A percentile compares a stretch with the other conserved stretches of the same genome.
These are phyloP conservation scores for Fusarium heterosporum DNA, from an alignment of 2,329 filamentous ascomycete species.

Conservation along the genomic window DNA sequence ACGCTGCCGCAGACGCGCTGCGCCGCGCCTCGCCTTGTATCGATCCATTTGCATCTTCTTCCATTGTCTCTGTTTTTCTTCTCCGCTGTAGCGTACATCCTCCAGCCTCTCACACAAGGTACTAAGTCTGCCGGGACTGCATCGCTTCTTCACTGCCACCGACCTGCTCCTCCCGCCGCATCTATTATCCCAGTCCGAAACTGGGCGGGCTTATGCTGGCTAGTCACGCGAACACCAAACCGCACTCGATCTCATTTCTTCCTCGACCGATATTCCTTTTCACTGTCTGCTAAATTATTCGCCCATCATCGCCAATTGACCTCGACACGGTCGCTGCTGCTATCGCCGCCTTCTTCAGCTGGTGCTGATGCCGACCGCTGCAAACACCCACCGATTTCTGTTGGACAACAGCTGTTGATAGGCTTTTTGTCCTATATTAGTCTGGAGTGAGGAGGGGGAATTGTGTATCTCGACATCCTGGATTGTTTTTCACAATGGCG, in stretches of 20 bases:
- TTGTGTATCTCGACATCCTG: constrained; percentile 40
- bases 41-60: constrained; percentile 32
- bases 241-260: constrained; percentile 34
- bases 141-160: constrained; percentile 47
- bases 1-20: constrained; percentile 44
- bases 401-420: constrained; percentile 51
- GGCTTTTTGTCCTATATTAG: constrained; percentile 39
- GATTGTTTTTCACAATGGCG: constrained; percentile 55
- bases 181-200: constrained; percentile 38
- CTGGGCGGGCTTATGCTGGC: constrained; percentile 41
- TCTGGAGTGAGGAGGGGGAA: constrained; percentile 46
- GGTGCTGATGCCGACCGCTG: constrained; percentile 56
- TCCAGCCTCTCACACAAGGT: constrained; percentile 43
- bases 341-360: constrained; percentile 38
- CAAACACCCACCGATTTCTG: constrained; percentile 49
- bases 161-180: constrained; percentile 41
- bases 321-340: constrained; percentile 30
- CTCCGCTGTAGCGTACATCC: constrained; percentile 38
- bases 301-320: constrained; percentile 47
- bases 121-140: constrained; percentile 38
- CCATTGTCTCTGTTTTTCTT: constrained; percentile 35
- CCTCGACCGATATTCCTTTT: constrained; percentile 26
- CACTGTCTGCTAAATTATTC: constrained; percentile 36
- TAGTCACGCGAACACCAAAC: constrained; percentile 47
- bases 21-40: constrained; percentile 42